Evolutionary conservation across 108 stramenopile genomes (phyloP).

Genomic region (Skeletonema costatum): DNA sequence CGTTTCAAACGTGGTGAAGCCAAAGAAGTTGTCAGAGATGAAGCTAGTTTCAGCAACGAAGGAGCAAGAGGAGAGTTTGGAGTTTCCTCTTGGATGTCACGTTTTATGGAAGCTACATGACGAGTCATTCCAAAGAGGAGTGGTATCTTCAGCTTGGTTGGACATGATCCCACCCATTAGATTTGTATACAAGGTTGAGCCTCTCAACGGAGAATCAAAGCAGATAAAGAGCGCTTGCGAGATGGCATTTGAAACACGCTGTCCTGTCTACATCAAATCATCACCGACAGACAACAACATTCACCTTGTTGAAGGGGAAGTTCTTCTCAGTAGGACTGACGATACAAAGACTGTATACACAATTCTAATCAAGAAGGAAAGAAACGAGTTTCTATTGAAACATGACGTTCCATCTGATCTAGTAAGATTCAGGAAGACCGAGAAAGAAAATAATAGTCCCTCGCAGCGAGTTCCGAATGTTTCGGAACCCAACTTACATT

Average conservation of each 20-base stretch:
- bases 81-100: conserved; percentile 8
- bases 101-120: conserved; percentile 14
- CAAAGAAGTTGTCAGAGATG: not conserved
- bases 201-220: not conserved
- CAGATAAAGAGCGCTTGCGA: not conserved
- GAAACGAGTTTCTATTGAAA: conserved; percentile 8
- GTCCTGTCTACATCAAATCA: conserved; percentile 14
- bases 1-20: not conserved
- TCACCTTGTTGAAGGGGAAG: conserved; percentile 8
- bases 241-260: conserved; percentile 8
- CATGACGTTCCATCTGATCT: not conserved
- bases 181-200: not conserved
- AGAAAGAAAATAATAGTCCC: not conserved
- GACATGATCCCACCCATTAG: not conserved
- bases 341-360: not conserved
- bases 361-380: conserved; percentile 3
- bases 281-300: not conserved
- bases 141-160: not conserved
- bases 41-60: not conserved
- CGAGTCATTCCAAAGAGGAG: conserved; percentile 4
- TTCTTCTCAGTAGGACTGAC: not conserved
- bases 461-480: not conserved
- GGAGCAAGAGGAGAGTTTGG: not conserved
- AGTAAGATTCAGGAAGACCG: not conserved
- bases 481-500: not conserved